Base-by-base conservation (phyloP, 2,329 filamentous ascomycete genomes). In the Calonectria hawksworthii region DNA sequence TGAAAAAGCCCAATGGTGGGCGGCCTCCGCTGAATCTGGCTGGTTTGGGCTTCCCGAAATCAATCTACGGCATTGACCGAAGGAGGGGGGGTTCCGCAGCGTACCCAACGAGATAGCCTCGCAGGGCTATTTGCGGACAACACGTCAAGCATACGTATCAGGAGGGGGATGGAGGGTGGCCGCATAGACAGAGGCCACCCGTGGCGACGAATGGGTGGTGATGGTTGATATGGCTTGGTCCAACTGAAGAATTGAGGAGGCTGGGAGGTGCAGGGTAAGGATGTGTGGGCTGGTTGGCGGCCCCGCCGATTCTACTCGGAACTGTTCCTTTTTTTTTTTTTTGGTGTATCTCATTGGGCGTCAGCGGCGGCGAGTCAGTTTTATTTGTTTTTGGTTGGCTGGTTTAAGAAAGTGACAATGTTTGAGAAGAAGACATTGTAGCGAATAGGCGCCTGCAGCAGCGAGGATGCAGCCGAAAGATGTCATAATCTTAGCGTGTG, bases 131-230 rank as follows among this genome's bases (percentile, higher is more conserved):
- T 14, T 30, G 34, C 56, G 32, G 52, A 52, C 44, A 61, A 52
- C 30, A 52, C 36, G 30, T 51, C 30, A 32, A 32, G 34, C 38
- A 70, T 51, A 65, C 50, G 63, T 67, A 67, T 30, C 78, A 77
- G 68, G 78, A 76, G 74, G 73, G 68, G 61, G 59, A 51, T 41
- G 26, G 72, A 74, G 74, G 73, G 74, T 67, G 79, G 79, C 70
- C 80, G 78, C 80, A 81, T 80, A 34, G 71, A 72, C 26, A 64
- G 75, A 80, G 80, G 68, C 80, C 80, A 79, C 74, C 73, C 73
- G 80, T 73, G 79, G 75, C 71, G 52, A 72, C 66, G 73, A 68
- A 73, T 76, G 74, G 78, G 70, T 77, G 75, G 71, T 74, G 73
- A 70, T 65, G 72, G 44, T 75, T 74, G 61, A 72, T 52, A 70